These are phyloP conservation scores for Dactylonectria estremocensis DNA, from an alignment of 2,329 filamentous ascomycete species.

Conservation along the genomic window DNA sequence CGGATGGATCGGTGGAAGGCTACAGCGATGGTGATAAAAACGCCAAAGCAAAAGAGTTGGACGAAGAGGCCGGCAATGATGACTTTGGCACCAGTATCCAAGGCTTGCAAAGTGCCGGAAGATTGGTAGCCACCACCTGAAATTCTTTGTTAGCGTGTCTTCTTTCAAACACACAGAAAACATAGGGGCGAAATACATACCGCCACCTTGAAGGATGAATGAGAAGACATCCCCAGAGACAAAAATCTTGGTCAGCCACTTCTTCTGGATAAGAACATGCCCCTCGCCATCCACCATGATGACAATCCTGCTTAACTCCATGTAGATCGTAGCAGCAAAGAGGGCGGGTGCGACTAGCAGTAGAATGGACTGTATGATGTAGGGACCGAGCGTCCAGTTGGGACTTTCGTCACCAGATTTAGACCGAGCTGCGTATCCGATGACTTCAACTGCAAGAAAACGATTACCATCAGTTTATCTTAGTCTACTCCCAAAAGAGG, in stretches of 20 bases:
- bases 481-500: too few relatives aligned
- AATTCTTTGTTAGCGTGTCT: not conserved
- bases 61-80: conserved; percentile 22
- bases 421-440: not conserved
- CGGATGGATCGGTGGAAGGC: conserved; percentile 58
- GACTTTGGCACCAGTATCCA: not conserved
- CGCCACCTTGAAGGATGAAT: conserved; percentile 24
- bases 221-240: conserved; percentile 9
- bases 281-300: conserved; percentile 25
- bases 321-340: conserved; percentile 34
- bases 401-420: not conserved
- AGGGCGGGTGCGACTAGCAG: conserved; percentile 28
- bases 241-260: conserved; percentile 26
- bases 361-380: conserved; percentile 26
- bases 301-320: conserved; percentile 23
- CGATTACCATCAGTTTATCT: too few relatives aligned
- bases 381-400: not conserved
- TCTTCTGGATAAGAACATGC: conserved; percentile 13
- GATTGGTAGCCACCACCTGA: conserved; percentile 27
- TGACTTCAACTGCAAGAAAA: too few relatives aligned
- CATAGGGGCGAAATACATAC: not conserved
- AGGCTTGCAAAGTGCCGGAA: conserved; percentile 15
- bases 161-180: not conserved
- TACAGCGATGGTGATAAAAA: conserved; percentile 52
- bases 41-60: not conserved